Conservation (phyloP, 192 early-diverging fungal species). For the Funneliformis mosseae region DNA sequence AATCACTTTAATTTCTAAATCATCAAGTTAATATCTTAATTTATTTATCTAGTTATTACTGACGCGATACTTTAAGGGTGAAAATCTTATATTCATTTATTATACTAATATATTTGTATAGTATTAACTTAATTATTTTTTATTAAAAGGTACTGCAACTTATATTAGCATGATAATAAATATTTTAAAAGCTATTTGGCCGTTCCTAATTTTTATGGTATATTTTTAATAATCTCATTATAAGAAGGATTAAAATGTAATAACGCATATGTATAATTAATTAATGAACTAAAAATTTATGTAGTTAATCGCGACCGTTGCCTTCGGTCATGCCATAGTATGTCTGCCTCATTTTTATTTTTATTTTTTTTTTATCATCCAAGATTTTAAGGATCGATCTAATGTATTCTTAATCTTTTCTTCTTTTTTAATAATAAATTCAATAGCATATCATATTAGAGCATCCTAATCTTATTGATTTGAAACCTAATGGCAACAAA, state of each 20-base stretch:
- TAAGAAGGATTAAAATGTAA: too few relatives aligned
- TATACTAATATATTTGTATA: too few relatives aligned
- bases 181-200: not conserved
- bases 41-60: not conserved
- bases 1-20: not conserved
- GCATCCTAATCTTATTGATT: not conserved
- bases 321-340: not conserved
- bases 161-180: not conserved
- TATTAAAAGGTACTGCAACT: not conserved
- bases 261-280: too few relatives aligned
- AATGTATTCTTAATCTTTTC: not conserved
- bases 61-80: not conserved
- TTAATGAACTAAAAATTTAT: too few relatives aligned
- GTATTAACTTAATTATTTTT: too few relatives aligned
- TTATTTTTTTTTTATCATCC: too few relatives aligned
- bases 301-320: not conserved
- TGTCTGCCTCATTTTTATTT: not conserved
- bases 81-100: too few relatives aligned
- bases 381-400: not conserved
- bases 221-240: too few relatives aligned
- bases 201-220: not conserved
- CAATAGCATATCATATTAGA: not conserved
- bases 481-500: not conserved
- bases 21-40: not conserved
- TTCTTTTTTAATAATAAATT: not conserved